These are phyloP conservation scores for Exophiala dermatitidis DNA, from an alignment of 2,329 filamentous ascomycete genomes.

Conservation along the genomic window DNA sequence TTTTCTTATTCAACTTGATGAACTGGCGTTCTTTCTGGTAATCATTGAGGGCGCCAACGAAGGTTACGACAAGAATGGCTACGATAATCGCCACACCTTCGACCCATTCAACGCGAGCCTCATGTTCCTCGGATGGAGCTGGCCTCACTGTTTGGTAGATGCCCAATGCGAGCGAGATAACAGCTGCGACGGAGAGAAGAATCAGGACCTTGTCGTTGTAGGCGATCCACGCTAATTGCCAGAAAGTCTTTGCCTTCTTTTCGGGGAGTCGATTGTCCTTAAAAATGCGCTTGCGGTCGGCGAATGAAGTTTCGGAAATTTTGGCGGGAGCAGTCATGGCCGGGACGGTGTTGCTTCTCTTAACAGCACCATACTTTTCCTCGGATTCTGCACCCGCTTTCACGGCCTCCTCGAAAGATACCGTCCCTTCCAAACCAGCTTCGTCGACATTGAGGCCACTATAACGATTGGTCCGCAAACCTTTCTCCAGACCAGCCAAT, in stretches of 20 bases:
- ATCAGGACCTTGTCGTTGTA: slow-evolving; percentile 73
- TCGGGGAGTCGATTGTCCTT: slow-evolving; percentile 60
- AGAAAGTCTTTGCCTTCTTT: slow-evolving; percentile 59
- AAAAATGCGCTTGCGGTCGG: slow-evolving; percentile 63
- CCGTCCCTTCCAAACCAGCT: slow-evolving; percentile 51
- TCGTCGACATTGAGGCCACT: slow-evolving; percentile 67
- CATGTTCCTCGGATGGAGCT: slow-evolving; percentile 22
- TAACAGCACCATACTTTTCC: slow-evolving; percentile 20
- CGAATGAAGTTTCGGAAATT: slow-evolving; percentile 33
- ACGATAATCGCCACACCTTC: slow-evolving; percentile 74
- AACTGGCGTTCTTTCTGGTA: slow-evolving; percentile 79
- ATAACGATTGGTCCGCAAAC: slow-evolving; percentile 58
- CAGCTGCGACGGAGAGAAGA: slow-evolving; percentile 59
- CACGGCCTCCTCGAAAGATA: slow-evolving; percentile 61
- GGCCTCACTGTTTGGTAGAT: slow-evolving; percentile 46
- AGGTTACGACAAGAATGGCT: slow-evolving; percentile 67
- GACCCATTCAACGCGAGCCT: slow-evolving; percentile 65
- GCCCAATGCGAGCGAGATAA: slow-evolving; percentile 64
- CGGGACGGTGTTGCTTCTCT: slow-evolving; percentile 19
- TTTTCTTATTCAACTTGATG: slow-evolving; percentile 71
- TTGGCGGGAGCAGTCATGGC: slow-evolving; percentile 23
- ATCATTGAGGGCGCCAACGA: slow-evolving; percentile 71
- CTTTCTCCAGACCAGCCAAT: slow-evolving; percentile 64
- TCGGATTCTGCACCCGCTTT: slow-evolving; percentile 22
- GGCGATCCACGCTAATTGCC: slow-evolving; percentile 64